Percentiles rank a stretch among this genome's conserved stretches.
phyloP scores from a whole-genome alignment of 2,329 filamentous ascomycete species.

The Chaetomium strumarium region DNA sequence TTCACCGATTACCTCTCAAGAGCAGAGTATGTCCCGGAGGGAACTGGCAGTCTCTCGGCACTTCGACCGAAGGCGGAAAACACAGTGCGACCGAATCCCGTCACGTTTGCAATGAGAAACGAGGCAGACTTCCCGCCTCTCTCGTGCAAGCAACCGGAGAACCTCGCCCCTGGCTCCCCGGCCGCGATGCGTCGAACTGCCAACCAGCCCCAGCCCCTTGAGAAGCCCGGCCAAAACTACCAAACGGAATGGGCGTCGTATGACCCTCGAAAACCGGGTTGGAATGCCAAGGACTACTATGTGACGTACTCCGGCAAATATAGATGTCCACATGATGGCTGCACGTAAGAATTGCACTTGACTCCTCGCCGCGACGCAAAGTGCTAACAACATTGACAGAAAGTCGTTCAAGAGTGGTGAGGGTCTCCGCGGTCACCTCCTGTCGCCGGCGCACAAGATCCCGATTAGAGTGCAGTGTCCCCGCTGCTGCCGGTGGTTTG shows the following conservation, averaged over 20 bases:
- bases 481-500: conserved; percentile 38
- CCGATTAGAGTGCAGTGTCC: conserved; percentile 37
- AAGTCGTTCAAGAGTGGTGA: conserved; percentile 34
- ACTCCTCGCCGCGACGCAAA: background rate
- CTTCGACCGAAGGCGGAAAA: conserved; percentile 2
- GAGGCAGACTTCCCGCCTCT: background rate
- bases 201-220: conserved; percentile 16
- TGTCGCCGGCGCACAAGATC: conserved; percentile 36
- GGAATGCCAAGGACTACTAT: conserved; percentile 43
- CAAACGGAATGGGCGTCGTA: conserved; percentile 17
- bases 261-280: conserved; percentile 44
- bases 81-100: conserved; percentile 1
- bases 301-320: conserved; percentile 39
- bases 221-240: conserved; percentile 11
- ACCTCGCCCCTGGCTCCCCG: conserved; percentile 26
- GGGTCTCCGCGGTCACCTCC: conserved; percentile 39
- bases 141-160: conserved; percentile 7
- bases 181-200: conserved; percentile 19
- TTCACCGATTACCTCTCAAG: conserved; percentile 11
- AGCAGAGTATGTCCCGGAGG: background rate
- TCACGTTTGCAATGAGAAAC: conserved; percentile 6
- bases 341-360: conserved; percentile 38
- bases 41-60: conserved; percentile 1
- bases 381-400: conserved; percentile 25
- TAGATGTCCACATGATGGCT: conserved; percentile 47